Base-by-base conservation (phyloP, 2,329 filamentous ascomycete species). In the Colletotrichum incanum region DNA sequence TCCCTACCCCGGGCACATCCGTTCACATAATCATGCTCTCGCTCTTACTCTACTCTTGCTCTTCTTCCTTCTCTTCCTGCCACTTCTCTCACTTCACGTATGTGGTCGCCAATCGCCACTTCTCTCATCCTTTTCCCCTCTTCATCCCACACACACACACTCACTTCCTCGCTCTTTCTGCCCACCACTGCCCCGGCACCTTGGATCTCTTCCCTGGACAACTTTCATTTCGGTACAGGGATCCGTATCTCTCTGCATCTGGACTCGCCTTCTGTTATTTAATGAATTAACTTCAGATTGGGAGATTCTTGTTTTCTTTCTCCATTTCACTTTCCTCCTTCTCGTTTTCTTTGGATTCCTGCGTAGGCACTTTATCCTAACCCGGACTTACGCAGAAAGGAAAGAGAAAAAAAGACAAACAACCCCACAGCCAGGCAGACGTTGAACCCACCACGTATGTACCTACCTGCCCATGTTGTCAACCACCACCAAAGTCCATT, bases 371-470 rank as follows among this genome's bases (percentile, higher is more conserved):
- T 7, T 45, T 34, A 41, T 52, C 20, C 56, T 62, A 26, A 62
- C 43, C 59, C 31, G 28, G 45, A 26, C 59, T 14, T 14, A 20
- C 18, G 5, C 34, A 54, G 18, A 23, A 23, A 31, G 28, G 9
- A 5, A 31, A 9, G 31, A 11, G 34, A 14, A 23, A 14, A 55
- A 7, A 37, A 20, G 0, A 12, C 28, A 23, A 59, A 39, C 14
- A 26, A 28, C n/a, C n/a, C 55, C 20, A 37, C 20, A 50, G 14
- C 9, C 54, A 60, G 62, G 45, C 60, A 66, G 54, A 52, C 37
- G 37, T 49, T 20, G n/a, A 55, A 37, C 20, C 26, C 20, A 34
- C 28, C 5, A 37, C 31, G 28, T 16, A 37, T 20, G 28, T 16
- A n/a, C 26, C 16, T 31, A 16, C 52, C 18, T 20, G 31, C 20